Conservation (phyloP, 1,139 yeast species). For the Lodderomyces metapsilosis region DNA sequence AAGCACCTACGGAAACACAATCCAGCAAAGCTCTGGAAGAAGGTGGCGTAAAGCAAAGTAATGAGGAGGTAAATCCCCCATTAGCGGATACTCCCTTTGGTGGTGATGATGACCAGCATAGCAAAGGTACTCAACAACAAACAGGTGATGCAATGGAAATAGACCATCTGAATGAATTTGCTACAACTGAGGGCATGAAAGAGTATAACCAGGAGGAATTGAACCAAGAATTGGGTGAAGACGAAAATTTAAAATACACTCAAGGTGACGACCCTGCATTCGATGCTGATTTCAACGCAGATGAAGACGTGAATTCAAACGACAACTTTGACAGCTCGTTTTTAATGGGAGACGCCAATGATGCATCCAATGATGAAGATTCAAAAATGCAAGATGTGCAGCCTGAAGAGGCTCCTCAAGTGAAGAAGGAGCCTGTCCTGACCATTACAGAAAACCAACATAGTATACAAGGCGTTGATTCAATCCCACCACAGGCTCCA, state of each 20-base stretch:
- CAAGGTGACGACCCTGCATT: constrained; percentile 16
- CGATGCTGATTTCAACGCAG: constrained; percentile 14
- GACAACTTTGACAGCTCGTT: constrained; percentile 14
- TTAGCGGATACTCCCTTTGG: no score
- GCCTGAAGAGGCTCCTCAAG: constrained; percentile 7
- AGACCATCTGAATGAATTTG: constrained; percentile 6
- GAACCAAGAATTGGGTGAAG: constrained; percentile 18
- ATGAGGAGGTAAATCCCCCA: neutral
- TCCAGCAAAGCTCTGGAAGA: neutral
- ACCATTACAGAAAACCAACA: neutral
- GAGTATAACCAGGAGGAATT: constrained; percentile 38
- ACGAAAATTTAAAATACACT: constrained; percentile 13
- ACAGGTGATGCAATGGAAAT: constrained; percentile 6
- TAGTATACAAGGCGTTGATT: constrained; percentile 6
- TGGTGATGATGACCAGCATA: constrained; percentile 1
- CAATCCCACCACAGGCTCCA: neutral
- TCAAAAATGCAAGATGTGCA: constrained; percentile 21
- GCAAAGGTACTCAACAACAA: neutral
- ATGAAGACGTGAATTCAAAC: constrained; percentile 11
- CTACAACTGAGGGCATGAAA: constrained; percentile 45
- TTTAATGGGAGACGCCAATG: constrained; percentile 15
- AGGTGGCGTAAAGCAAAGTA: neutral
- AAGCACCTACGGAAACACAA: no score
- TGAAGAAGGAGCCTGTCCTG: constrained; percentile 13
- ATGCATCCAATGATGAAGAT: constrained; percentile 22